Evolutionary conservation across 345 rosid species (phyloP), one percentile per base, ranked within the genome.

Genomic region (Barbarea vulgaris): DNA sequence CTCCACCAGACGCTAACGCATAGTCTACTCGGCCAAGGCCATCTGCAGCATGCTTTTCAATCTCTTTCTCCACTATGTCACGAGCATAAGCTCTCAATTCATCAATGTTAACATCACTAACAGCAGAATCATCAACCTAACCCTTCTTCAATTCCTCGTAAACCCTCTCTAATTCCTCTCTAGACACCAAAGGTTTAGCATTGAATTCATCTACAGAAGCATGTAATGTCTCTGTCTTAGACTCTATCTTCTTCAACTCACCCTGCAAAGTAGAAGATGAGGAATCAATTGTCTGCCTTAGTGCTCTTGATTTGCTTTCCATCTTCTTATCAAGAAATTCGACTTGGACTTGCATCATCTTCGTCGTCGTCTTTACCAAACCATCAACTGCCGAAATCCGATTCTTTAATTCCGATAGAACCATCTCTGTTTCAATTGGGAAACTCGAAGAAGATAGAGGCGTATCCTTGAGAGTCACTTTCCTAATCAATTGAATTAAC

Each of bases 11-110:
- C 5, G 81, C 88, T 76, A 95, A 72, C 0, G 97, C 99, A 81
- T 87, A 92, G 47, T 95, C 99, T 64, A 78, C 87, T 76, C 81
- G 84, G 1, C 90, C 97, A 57, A 95, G 93, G 41, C 99, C 99
- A 86, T 95, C 97, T 0, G 98, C 87, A 4, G 90, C 96, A 78
- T 92, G 99, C 83, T 89, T 95, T 69, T 81, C 94, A 37, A 95
- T 89, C 81, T 95, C 97, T 76, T 87, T 88, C 83, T 81, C 80
- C 24, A 95, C 91, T 15, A 87, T 31, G 27, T 87, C 93, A 81
- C 93, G 88, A 0, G 99, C 99, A 83, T 85, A 89, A 4, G 81
- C 84, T 72, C 86, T 88, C 47, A 89, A 54, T 39, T 87, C 96
- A 83, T 87, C 96, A 80, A 95, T 80, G 60, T 46, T n/a, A n/a